These are phyloP conservation scores for Ceratobasidium sp. DNA, from an alignment of 1,284 basidiomycete species.

Conservation along the genomic window DNA sequence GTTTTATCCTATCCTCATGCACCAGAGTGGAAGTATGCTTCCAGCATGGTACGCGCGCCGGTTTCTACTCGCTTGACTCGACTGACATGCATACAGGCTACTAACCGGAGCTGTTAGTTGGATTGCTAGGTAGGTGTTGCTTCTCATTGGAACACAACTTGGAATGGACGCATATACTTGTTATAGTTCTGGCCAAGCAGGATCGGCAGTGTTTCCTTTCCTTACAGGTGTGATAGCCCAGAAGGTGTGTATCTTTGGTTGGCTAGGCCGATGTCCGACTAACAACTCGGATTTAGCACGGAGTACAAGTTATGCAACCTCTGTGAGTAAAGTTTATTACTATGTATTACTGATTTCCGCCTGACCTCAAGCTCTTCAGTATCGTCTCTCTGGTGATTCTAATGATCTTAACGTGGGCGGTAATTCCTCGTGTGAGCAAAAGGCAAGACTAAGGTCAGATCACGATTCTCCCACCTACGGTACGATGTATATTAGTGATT, in stretches of 20 bases:
- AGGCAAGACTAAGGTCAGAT: conserved; percentile 22
- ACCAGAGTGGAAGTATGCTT: conserved; percentile 34
- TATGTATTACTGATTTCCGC: background rate
- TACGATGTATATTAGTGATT: conserved; percentile 24
- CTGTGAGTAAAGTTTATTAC: conserved; percentile 27
- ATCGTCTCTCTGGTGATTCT: conserved; percentile 11
- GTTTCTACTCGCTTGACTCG: background rate
- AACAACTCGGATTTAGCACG: conserved; percentile 30
- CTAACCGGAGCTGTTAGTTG: conserved; percentile 22
- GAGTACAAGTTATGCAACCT: conserved; percentile 48
- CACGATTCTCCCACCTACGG: background rate
- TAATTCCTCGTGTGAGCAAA: conserved; percentile 31
- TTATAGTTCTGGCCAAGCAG: conserved; percentile 24
- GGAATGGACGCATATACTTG: background rate
- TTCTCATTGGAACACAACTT: background rate
- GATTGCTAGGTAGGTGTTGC: conserved; percentile 25
- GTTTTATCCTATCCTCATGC: conserved; percentile 50
- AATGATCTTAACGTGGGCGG: conserved; percentile 23
- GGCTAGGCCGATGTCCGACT: background rate
- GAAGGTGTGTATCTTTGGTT: background rate
- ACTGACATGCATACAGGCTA: conserved; percentile 18
- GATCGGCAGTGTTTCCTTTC: conserved; percentile 49
- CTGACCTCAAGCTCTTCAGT: background rate
- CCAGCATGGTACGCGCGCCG: conserved; percentile 31
- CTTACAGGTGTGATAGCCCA: conserved; percentile 44